These are phyloP conservation scores for Malus asiatica DNA, from an alignment of 306 rosid genomes.

Conservation along the genomic window DNA sequence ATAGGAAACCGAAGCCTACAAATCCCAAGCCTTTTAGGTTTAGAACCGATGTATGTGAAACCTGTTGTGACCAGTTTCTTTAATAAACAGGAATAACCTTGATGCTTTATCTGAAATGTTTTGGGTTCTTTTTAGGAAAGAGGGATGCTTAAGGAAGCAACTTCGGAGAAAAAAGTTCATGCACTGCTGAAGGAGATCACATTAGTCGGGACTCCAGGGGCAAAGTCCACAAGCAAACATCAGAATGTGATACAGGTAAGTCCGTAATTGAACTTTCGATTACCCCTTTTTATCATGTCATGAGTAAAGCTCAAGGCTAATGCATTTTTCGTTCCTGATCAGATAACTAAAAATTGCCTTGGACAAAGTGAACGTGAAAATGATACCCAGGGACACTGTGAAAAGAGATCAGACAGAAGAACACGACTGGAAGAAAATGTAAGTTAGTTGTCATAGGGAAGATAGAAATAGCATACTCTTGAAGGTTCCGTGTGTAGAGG, in stretches of 20 bases:
- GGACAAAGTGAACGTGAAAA: constrained; percentile 14
- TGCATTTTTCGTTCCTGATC: not conserved
- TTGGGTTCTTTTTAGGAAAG: constrained; percentile 56
- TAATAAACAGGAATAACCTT: not conserved
- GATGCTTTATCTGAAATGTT: constrained; percentile 7
- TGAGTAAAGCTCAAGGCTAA: constrained; percentile 8
- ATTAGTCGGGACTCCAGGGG: constrained; percentile 23
- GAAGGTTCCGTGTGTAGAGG: not conserved
- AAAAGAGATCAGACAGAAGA: constrained; percentile 24
- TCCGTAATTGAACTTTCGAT: not conserved
- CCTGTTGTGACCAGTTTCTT: constrained; percentile 13
- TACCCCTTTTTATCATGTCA: not conserved
- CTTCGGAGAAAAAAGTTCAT: constrained; percentile 47
- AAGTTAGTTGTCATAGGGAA: constrained; percentile 8
- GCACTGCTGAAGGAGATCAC: constrained; percentile 45
- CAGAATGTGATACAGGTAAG: constrained; percentile 28
- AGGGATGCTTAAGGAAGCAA: constrained; percentile 82
- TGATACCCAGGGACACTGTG: constrained; percentile 23
- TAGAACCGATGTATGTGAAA: constrained; percentile 76
- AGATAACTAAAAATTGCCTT: constrained; percentile 32
- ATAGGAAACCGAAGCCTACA: constrained; percentile 69
- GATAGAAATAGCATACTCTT: not conserved
- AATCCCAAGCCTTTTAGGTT: constrained; percentile 92
- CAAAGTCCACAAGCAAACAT: constrained; percentile 28
- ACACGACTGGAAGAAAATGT: constrained; percentile 26